phyloP scores from a whole-genome alignment of 805 yeast species.

The Starmerella khaoyaiensis region DNA sequence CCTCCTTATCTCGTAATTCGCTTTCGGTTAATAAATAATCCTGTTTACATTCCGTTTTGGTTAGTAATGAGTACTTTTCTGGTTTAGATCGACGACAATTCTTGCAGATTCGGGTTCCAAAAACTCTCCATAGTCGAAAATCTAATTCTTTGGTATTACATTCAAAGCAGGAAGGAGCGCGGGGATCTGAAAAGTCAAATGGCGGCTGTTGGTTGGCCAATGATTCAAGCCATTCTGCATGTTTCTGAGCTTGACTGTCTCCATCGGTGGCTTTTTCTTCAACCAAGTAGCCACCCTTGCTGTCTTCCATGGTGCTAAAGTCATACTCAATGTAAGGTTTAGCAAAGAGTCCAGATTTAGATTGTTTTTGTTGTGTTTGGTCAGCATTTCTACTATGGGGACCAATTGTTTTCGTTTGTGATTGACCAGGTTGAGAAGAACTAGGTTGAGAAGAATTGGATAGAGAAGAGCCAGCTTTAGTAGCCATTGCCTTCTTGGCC shows the following conservation, averaged over 20 bases:
- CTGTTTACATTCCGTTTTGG: slow-evolving; percentile 89
- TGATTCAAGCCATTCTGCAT: slow-evolving; percentile 22
- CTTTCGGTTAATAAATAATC: slow-evolving; percentile 92
- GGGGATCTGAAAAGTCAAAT: slow-evolving; percentile 39
- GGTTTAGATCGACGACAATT: slow-evolving; percentile 60
- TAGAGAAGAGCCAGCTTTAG: neutral
- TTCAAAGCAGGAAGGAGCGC: slow-evolving; percentile 72
- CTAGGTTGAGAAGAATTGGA: neutral
- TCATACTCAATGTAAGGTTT: slow-evolving; percentile 39
- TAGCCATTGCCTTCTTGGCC: slow-evolving; percentile 15
- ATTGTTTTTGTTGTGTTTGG: slow-evolving; percentile 7
- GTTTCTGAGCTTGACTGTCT: slow-evolving; percentile 1
- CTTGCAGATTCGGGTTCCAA: slow-evolving; percentile 61
- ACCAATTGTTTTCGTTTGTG: slow-evolving; percentile 3
- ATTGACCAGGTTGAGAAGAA: slow-evolving; percentile 2
- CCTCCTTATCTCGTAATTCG: slow-evolving; percentile 56
- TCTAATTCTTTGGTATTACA: slow-evolving; percentile 76
- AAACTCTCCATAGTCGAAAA: slow-evolving; percentile 52
- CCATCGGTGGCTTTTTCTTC: slow-evolving; percentile 29
- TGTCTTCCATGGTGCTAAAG: slow-evolving; percentile 78
- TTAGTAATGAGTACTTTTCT: slow-evolving; percentile 77
- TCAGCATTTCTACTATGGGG: slow-evolving; percentile 14
- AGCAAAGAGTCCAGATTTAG: slow-evolving; percentile 16
- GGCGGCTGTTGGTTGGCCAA: slow-evolving; percentile 29
- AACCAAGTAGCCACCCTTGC: slow-evolving; percentile 70